Evolutionary conservation across 2,329 filamentous ascomycete genomes (phyloP).

Genomic region (Fusarium sp.): DNA sequence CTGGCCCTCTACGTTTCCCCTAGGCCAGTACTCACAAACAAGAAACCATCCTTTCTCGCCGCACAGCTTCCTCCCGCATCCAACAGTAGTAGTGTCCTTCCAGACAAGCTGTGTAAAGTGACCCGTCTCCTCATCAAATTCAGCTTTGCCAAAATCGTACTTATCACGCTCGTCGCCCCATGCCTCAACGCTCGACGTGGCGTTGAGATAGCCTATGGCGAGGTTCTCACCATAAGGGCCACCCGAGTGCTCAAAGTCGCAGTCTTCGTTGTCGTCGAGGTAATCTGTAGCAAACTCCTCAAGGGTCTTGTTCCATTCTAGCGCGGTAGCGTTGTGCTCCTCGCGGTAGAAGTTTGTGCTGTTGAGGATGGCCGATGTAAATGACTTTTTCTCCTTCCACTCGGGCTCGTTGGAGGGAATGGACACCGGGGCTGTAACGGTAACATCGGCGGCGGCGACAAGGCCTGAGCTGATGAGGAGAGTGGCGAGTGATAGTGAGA

Average conservation of each 20-base stretch:
- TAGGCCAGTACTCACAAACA: constrained; percentile 79
- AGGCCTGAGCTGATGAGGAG: constrained; percentile 26
- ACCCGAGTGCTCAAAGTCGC: constrained; percentile 69
- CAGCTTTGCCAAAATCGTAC: constrained; percentile 72
- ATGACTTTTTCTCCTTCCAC: constrained; percentile 53
- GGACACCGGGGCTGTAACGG: constrained; percentile 53
- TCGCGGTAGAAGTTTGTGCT: constrained; percentile 77
- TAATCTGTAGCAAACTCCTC: constrained; percentile 69
- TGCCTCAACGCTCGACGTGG: constrained; percentile 70
- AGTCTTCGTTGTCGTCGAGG: constrained; percentile 57
- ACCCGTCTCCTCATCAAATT: constrained; percentile 73
- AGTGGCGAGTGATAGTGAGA: constrained; percentile 22
- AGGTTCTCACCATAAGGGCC: constrained; percentile 83
- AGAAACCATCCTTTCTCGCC: constrained; percentile 72
- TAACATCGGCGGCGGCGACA: constrained; percentile 49
- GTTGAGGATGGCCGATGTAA: constrained; percentile 72
- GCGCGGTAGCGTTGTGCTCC: constrained; percentile 71
- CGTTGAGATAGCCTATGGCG: constrained; percentile 75
- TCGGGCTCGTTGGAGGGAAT: constrained; percentile 57
- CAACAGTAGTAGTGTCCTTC: constrained; percentile 73
- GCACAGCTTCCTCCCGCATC: constrained; percentile 66
- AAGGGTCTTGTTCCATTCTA: constrained; percentile 77
- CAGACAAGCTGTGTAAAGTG: constrained; percentile 84
- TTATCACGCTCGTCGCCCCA: constrained; percentile 71
- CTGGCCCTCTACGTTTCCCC: constrained; percentile 73